Evolutionary conservation across 1,139 yeast species (phyloP), one percentile per base, ranked within the genome.

Genomic region (Yamadazyma triangularis): DNA sequence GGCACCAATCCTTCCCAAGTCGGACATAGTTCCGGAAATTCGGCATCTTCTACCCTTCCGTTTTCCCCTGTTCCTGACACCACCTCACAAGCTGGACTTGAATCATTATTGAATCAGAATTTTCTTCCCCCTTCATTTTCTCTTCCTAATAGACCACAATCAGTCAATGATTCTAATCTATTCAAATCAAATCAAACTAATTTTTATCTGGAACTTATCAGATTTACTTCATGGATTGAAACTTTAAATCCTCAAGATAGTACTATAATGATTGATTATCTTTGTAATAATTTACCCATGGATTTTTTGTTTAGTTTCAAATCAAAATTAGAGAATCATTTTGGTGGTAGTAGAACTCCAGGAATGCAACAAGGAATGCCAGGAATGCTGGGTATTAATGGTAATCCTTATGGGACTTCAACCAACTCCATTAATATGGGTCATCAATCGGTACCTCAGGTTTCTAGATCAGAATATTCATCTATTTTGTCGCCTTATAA

Each of bases 221-320:
- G 70, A 33, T 70, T 77, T 42, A 69, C 75, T 41, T 63, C 62
- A 42, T 81, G 88, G 88, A 62, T 80, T 44, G 72, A 70, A 40
- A 65, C 64, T 42, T 63, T 81, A 50, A 69, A 60, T 34, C 65
- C 73, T 8, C 73, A 70, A 33, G 85, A 81, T 44, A 78, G 69
- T 43, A 61, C 72, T 36, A 61, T 77, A 19, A 73, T 78, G 51
- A 64, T 79, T 49, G 86, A 80, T 42, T 69, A 77, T 43, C 74
- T 58, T 50, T 79, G 58, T 59, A 70, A 38, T 53, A 68, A 44
- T 48, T 75, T 56, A 51, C 74, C 61, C 50, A 63, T 50, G 63
- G 79, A 49, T 64, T 71, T 44, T 40, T 71, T 56, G 54, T 61
- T 49, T 54, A 68, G 64, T 48, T 75, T 47, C 60, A 68, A 60